Conservation (phyloP, 805 yeast species). For the Tetrapisispora nanseiensis region DNA sequence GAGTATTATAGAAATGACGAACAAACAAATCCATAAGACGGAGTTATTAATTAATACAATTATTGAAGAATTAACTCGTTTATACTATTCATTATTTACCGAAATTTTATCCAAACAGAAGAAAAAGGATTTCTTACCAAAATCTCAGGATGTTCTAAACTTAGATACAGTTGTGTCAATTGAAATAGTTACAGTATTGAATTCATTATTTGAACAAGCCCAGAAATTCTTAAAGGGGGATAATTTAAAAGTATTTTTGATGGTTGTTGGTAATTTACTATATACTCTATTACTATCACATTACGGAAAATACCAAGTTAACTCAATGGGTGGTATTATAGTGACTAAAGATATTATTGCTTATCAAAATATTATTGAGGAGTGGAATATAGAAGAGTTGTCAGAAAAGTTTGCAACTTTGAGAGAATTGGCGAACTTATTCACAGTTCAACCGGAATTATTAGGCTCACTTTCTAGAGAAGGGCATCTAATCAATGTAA, state of each 20-base stretch:
- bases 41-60: constrained; percentile 60
- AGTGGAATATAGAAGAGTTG: constrained; percentile 54
- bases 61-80: constrained; percentile 45
- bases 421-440: constrained; percentile 75
- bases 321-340: constrained; percentile 72
- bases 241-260: constrained; percentile 43
- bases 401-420: constrained; percentile 57
- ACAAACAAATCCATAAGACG: constrained; percentile 47
- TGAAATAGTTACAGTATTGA: constrained; percentile 45
- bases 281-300: constrained; percentile 57
- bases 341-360: constrained; percentile 75
- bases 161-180: constrained; percentile 68
- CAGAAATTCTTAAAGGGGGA: constrained; percentile 32
- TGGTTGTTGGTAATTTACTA: constrained; percentile 48
- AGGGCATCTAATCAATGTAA: constrained; percentile 62
- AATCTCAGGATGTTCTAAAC: constrained; percentile 35
- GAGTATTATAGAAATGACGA: constrained; percentile 51
- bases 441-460: constrained; percentile 74
- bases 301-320: constrained; percentile 64
- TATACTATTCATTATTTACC: constrained; percentile 42
- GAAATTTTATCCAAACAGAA: constrained; percentile 54
- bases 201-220: constrained; percentile 26
- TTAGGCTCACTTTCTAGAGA: constrained; percentile 70
- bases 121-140: constrained; percentile 55
- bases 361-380: constrained; percentile 57